Base-by-base conservation (phyloP, 441 rosid genomes). In the Pelargonium cotyledonis region DNA sequence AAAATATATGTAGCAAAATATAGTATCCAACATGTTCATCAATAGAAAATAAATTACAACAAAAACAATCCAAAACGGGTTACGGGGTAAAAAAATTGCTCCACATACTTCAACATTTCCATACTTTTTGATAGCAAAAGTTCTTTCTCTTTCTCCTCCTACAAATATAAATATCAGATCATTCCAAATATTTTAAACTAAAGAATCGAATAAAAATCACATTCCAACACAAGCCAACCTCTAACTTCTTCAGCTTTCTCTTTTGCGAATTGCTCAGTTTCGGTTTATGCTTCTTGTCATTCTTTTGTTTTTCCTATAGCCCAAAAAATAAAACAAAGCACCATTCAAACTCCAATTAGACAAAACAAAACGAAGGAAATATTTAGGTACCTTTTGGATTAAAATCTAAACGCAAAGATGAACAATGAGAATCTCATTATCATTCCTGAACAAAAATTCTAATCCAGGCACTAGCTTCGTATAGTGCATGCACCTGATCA, bases 161-260 rank as follows among this genome's bases (percentile, higher is more conserved):
- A 75, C 9, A 63, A 79, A 63, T 7, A 8, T 38, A 70, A 60
- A 69, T 58, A 6, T 1, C 63, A 44, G 6, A 49, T 19, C 68
- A 73, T 12, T 6, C 16, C 23, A 63, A 58, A 31, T 31, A 55
- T 26, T 26, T 14, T 38, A 10, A 70, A n/a, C 58, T 69, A 6
- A 41, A 44, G 7, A 63, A 7, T 3, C 29, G 68, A 61, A 8
- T 23, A 66, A 58, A n/a, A 3, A 67, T 5, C 4, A 44, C 29
- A 19, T 21, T 58, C 29, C 29, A 63, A 64, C 46, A 16, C 38
- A 63, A 68, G 62, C 68, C 46, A 26, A 89, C 89, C 87, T 85
- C 94, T 66, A 90, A 41, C 86, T 90, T 90, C 87, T 85, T 88
- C 78, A 89, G 70, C 77, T 86, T 90, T 60, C 85, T 86, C 76